These are phyloP conservation scores for Trametes villosa DNA, from an alignment of 768 basidiomycete species.

Conservation along the genomic window DNA sequence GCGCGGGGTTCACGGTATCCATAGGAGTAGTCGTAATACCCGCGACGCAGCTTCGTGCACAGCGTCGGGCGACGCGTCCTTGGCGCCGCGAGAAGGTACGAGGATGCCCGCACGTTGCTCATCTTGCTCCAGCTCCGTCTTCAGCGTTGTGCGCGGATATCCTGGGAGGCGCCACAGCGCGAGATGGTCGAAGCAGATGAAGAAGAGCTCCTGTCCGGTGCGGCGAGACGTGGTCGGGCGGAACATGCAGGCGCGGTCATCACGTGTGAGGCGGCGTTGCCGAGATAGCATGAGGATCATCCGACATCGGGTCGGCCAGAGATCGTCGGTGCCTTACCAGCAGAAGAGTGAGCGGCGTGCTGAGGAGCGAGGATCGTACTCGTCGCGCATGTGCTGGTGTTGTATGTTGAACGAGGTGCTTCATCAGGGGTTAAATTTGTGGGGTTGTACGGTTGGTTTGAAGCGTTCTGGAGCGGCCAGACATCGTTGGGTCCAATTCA, in stretches of 20 bases:
- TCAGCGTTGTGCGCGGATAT: background rate
- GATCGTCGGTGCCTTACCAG: background rate
- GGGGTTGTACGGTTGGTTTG: no score
- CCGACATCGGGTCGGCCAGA: background rate
- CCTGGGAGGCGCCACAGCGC: no score
- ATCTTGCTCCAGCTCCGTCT: background rate
- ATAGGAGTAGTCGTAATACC: conserved; percentile 81
- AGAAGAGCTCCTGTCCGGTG: background rate
- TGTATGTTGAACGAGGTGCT: no score
- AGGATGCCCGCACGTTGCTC: conserved; percentile 10
- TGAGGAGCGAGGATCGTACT: background rate
- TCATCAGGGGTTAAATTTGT: no score
- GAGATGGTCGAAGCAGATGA: background rate
- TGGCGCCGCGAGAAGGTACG: conserved; percentile 17
- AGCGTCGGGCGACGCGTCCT: conserved; percentile 21
- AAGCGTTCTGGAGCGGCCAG: no score
- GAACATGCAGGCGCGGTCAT: conserved; percentile 11
- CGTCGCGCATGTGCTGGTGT: no score
- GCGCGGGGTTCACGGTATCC: conserved; percentile 69
- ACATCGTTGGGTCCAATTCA: no score
- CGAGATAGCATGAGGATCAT: background rate
- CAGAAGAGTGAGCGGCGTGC: background rate
- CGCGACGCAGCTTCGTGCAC: conserved; percentile 9
- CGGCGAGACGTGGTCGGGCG: background rate
- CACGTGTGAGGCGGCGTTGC: conserved; percentile 16